A percentile compares a stretch with the other conserved stretches of the same genome.
Conservation (phyloP, 306 rosid species). For the Ochetophila trinervis region DNA sequence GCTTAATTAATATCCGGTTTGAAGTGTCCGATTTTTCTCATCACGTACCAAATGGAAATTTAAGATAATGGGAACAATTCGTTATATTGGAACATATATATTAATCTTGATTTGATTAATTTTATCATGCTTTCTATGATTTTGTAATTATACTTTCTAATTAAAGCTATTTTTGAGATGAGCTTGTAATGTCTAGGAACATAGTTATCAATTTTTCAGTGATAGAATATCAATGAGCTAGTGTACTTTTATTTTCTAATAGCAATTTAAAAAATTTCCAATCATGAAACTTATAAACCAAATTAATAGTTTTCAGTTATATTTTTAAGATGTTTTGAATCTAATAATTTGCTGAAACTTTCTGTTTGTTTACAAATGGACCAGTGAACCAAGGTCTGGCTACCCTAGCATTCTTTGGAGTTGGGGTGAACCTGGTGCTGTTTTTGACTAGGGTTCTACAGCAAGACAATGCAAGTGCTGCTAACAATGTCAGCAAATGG, state of each 20-base stretch:
- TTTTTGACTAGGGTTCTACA: conserved; percentile 80
- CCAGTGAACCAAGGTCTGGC: conserved; percentile 94
- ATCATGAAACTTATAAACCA: background rate
- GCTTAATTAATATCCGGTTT: conserved; percentile 27
- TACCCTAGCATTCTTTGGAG: conserved; percentile 88
- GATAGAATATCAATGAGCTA: background rate
- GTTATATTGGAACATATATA: too few relatives aligned
- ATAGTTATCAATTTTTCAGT: too few relatives aligned
- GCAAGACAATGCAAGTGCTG: conserved; percentile 82
- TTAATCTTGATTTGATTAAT: too few relatives aligned
- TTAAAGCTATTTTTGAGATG: too few relatives aligned
- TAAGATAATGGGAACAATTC: too few relatives aligned
- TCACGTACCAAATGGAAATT: too few relatives aligned
- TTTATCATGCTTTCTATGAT: too few relatives aligned
- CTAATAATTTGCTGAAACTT: conserved; percentile 4
- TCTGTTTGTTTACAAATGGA: conserved; percentile 24
- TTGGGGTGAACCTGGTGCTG: conserved; percentile 90
- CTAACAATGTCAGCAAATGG: conserved; percentile 95
- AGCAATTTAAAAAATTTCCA: too few relatives aligned
- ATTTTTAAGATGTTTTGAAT: background rate
- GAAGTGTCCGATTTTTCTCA: conserved; percentile 31
- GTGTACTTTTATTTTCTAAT: too few relatives aligned
- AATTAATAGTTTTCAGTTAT: background rate
- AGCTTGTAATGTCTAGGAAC: too few relatives aligned
- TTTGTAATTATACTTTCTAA: too few relatives aligned